Conservation (phyloP, 768 basidiomycete genomes). For the Amanita thiersii region DNA sequence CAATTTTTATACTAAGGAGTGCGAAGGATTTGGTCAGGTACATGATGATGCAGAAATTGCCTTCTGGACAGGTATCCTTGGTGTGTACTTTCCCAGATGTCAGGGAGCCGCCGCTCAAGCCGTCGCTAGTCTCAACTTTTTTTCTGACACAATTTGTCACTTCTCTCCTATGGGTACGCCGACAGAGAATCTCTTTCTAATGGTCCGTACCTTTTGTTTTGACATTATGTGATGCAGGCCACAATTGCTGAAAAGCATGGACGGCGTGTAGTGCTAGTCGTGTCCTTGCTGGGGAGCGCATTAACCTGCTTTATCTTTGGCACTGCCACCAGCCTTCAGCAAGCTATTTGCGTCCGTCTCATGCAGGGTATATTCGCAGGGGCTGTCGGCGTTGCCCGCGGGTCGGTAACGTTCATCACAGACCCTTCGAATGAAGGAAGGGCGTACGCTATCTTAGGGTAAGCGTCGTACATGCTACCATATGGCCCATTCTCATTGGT, state of each 20-base stretch:
- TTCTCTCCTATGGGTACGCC: conserved; percentile 79
- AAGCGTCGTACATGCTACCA: conserved; percentile 11
- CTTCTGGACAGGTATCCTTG: conserved; percentile 82
- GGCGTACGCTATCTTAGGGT: conserved; percentile 92
- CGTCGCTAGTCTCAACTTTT: conserved; percentile 62
- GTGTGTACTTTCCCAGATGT: conserved; percentile 27
- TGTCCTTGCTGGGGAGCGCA: conserved; percentile 82
- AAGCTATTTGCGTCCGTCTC: conserved; percentile 82
- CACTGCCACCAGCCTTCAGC: conserved; percentile 62
- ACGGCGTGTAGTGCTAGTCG: conserved; percentile 71
- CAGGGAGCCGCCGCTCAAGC: conserved; percentile 11
- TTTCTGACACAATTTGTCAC: conserved; percentile 96
- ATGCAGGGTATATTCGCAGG: conserved; percentile 91
- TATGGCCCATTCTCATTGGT: conserved; percentile 7
- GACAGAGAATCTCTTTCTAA: conserved; percentile 4
- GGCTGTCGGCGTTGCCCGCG: conserved; percentile 90
- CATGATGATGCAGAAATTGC: conserved; percentile 80
- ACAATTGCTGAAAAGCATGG: conserved; percentile 94
- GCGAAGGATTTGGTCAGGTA: conserved; percentile 57
- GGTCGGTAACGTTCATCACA: conserved; percentile 79
- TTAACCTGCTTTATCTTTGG: conserved; percentile 73
- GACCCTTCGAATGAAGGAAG: conserved; percentile 89
- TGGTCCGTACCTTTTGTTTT: conserved; percentile 12
- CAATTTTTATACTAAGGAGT: conserved; percentile 5
- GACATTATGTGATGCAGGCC: conserved; percentile 42